Percentiles rank a stretch among this genome's conserved stretches.
Evolutionary conservation across 306 rosid species (phyloP).

Genomic region (Fragaria nilgerrensis): DNA sequence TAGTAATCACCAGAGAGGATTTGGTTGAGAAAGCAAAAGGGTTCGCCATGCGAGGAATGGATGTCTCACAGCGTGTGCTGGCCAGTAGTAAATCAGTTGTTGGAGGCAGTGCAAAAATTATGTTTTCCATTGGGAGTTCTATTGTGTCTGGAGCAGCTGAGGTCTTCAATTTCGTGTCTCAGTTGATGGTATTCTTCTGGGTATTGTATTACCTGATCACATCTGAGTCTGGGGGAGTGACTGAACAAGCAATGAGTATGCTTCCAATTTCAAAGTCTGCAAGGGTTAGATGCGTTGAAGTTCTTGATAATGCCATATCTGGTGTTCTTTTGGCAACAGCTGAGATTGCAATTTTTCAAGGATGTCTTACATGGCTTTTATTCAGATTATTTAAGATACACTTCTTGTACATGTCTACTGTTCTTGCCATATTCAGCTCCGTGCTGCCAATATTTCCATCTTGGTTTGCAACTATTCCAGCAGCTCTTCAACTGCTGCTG

Average conservation of each 20-base stretch:
- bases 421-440: slow-evolving; percentile 75
- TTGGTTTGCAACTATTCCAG: slow-evolving; percentile 83
- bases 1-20: slow-evolving; percentile 74
- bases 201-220: slow-evolving; percentile 87
- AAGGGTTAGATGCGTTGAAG: slow-evolving; percentile 78
- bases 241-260: slow-evolving; percentile 85
- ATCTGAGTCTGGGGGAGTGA: slow-evolving; percentile 94
- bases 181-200: slow-evolving; percentile 87
- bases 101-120: slow-evolving; percentile 63
- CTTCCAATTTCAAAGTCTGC: slow-evolving; percentile 67
- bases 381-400: slow-evolving; percentile 72
- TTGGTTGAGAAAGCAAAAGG: slow-evolving; percentile 81
- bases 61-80: slow-evolving; percentile 65
- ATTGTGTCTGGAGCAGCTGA: slow-evolving; percentile 88
- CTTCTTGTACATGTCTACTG: slow-evolving; percentile 86
- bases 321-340: slow-evolving; percentile 90
- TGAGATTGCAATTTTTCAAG: slow-evolving; percentile 82
- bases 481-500: slow-evolving; percentile 70
- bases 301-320: slow-evolving; percentile 86
- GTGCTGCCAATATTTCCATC: slow-evolving; percentile 77
- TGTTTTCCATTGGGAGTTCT: slow-evolving; percentile 70
- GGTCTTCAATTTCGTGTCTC: slow-evolving; percentile 85
- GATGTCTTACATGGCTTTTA: slow-evolving; percentile 92
- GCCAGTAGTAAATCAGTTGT: slow-evolving; percentile 66
- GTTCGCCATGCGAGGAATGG: slow-evolving; percentile 66